Conservation (phyloP, 176 grass and related monocot genomes). For the Olyra latifolia region DNA sequence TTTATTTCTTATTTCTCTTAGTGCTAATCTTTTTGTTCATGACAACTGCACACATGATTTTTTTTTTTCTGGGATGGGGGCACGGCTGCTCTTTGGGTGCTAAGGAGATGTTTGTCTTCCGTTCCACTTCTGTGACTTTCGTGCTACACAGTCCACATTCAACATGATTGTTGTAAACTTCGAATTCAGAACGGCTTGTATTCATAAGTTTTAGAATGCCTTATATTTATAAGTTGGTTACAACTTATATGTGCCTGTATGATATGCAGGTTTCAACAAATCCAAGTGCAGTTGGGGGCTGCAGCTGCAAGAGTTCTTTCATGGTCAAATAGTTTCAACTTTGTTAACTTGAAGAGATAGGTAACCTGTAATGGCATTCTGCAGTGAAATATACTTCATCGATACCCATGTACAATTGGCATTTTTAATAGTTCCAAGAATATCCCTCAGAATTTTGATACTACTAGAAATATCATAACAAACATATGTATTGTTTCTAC, state of each 20-base stretch:
- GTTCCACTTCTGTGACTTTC: neutral
- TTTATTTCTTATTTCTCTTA: neutral
- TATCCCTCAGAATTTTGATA: conserved; percentile 3
- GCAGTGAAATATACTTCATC: conserved; percentile 14
- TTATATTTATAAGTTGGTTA: neutral
- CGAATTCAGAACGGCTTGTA: too few relatives aligned
- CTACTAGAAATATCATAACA: conserved; percentile 1
- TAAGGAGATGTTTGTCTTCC: neutral
- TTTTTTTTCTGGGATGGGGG: neutral
- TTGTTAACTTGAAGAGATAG: conserved; percentile 21
- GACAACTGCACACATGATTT: neutral
- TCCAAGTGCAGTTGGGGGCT: conserved; percentile 58
- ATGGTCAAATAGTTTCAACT: conserved; percentile 44
- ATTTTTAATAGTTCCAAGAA: conserved; percentile 21
- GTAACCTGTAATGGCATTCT: conserved; percentile 2
- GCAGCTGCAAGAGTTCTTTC: conserved; percentile 65
- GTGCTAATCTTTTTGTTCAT: neutral
- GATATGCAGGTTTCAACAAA: conserved; percentile 49
- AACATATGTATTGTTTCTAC: conserved; percentile 11
- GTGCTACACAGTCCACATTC: neutral
- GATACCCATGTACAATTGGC: conserved; percentile 8
- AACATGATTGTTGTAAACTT: neutral
- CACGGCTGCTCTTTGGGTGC: neutral
- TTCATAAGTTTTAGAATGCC: too few relatives aligned
- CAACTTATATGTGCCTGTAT: neutral